Conservation (phyloP, 805 yeast species). For the Saturnispora gosingensis region DNA sequence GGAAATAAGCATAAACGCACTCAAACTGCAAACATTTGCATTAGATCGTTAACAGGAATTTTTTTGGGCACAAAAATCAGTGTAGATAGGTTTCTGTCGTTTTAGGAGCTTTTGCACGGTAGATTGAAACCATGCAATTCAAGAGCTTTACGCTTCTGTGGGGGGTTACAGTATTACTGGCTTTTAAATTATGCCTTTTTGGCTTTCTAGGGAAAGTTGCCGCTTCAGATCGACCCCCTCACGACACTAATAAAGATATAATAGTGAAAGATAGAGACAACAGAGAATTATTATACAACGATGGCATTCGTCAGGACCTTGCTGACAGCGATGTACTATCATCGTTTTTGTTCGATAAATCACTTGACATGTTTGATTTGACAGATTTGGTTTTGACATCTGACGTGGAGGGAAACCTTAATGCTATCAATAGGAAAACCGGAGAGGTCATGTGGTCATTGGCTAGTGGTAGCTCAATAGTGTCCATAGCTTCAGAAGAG, state of each 20-base stretch:
- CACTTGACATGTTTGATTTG: slow-evolving; percentile 23
- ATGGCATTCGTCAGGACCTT: slow-evolving; percentile 1
- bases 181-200: neutral
- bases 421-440: slow-evolving; percentile 65
- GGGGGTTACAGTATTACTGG: neutral
- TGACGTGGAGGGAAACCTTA: slow-evolving; percentile 81
- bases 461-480: slow-evolving; percentile 55
- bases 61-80: neutral
- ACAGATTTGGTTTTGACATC: slow-evolving; percentile 58
- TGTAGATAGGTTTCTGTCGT: neutral
- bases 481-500: slow-evolving; percentile 25
- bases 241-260: neutral
- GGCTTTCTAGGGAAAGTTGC: neutral
- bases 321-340: neutral
- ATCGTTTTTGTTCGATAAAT: slow-evolving; percentile 1
- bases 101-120: neutral
- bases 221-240: neutral
- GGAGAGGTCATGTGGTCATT: slow-evolving; percentile 76
- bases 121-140: neutral
- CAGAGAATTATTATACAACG: slow-evolving; percentile 1
- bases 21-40: neutral
- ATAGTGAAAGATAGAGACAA: neutral
- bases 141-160: neutral
- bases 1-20: neutral
- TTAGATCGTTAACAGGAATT: neutral